Evolutionary conservation across 495 filamentous ascomycete species (phyloP).

Genomic region (Hypoxylon crocopeplum): DNA sequence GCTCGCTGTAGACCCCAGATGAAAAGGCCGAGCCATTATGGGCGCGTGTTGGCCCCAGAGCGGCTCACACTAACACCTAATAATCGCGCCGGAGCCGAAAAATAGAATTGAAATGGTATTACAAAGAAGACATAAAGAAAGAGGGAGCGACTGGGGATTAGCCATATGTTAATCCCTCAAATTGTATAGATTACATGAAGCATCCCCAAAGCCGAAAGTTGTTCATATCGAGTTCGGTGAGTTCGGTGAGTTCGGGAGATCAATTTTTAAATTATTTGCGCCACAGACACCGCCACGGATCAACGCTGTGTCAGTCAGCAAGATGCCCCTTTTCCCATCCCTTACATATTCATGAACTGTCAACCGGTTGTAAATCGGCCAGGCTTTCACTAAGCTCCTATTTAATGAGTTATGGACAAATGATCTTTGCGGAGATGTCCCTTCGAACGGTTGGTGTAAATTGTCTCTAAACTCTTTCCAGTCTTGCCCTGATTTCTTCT

Average conservation of each 20-base stretch:
- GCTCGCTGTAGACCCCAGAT: constrained; percentile 33
- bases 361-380: no score
- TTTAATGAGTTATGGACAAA: no score
- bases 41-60: constrained; percentile 10
- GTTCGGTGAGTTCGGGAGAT: constrained; percentile 6
- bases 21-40: constrained; percentile 34
- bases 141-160: constrained; percentile 18
- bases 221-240: constrained; percentile 2
- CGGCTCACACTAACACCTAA: constrained; percentile 4
- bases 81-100: constrained; percentile 5
- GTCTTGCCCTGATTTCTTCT: no score
- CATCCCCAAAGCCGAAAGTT: background rate
- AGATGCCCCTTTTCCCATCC: no score
- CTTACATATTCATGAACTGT: no score
- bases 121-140: constrained; percentile 21
- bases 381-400: no score
- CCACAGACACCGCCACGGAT: constrained; percentile 15
- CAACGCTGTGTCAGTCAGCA: no score
- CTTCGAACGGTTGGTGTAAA: no score
- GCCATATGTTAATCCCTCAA: constrained; percentile 46
- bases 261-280: constrained; percentile 11
- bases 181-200: constrained; percentile 10
- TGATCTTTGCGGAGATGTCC: no score
- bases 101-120: constrained; percentile 10
- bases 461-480: no score